Conservation (phyloP, 257 asterid genomes). For the Nicotiana otophora region DNA sequence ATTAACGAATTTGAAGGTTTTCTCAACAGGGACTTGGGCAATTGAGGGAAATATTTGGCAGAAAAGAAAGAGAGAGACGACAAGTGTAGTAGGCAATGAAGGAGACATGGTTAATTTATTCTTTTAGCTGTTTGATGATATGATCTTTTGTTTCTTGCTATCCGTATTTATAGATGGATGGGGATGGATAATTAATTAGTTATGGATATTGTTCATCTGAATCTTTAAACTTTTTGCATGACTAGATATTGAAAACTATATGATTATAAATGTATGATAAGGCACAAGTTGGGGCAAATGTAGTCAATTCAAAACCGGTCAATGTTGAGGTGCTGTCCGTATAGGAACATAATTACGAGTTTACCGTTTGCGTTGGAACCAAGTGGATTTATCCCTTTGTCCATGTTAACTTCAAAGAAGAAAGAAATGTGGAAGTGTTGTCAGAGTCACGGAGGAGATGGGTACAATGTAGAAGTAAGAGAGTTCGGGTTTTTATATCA, state of each 20-base stretch:
- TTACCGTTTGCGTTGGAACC: not conserved
- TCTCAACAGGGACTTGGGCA: conserved; percentile 16
- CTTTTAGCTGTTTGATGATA: not conserved
- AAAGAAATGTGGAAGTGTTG: no score
- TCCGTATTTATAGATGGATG: not conserved
- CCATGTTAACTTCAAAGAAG: no score
- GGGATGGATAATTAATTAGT: not conserved
- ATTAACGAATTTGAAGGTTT: conserved; percentile 15
- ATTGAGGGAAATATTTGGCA: conserved; percentile 1
- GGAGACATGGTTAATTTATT: not conserved
- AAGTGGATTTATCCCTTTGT: not conserved
- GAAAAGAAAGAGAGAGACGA: not conserved
- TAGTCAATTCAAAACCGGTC: not conserved
- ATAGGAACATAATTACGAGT: not conserved
- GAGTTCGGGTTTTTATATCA: no score
- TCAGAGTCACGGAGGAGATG: no score
- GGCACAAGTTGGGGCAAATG: not conserved
- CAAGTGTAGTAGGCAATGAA: not conserved
- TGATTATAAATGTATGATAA: not conserved
- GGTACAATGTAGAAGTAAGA: no score
- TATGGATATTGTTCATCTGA: not conserved
- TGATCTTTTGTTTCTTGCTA: not conserved
- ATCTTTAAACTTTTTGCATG: not conserved
- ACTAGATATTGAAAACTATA: not conserved
- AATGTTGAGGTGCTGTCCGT: not conserved